Conservation (phyloP, 2,329 filamentous ascomycete species). For the Niveomyces coronatus region DNA sequence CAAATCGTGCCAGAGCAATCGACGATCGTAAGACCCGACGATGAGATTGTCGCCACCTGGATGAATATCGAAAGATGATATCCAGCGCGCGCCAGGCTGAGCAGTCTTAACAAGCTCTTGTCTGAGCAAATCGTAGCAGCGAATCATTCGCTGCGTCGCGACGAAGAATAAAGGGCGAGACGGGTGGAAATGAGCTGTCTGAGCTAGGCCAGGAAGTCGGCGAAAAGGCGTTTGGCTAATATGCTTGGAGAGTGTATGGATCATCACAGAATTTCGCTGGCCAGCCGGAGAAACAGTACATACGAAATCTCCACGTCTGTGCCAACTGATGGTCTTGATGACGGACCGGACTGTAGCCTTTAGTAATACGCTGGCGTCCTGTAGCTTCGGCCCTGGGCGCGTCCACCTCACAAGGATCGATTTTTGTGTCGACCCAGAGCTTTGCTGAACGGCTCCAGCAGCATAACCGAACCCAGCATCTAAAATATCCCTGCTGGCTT, state of each 20-base stretch:
- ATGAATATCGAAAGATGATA: constrained; percentile 88
- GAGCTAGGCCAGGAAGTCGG: constrained; percentile 60
- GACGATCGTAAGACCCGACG: constrained; percentile 87
- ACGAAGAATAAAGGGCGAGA: constrained; percentile 90
- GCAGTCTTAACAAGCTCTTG: constrained; percentile 89
- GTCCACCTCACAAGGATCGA: constrained; percentile 73
- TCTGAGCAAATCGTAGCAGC: constrained; percentile 84
- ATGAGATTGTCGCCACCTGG: constrained; percentile 89
- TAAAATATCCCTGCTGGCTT: constrained; percentile 63
- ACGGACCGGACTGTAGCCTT: constrained; percentile 69
- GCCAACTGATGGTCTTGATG: constrained; percentile 87
- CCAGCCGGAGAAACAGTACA: constrained; percentile 79
- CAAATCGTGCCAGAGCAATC: constrained; percentile 92
- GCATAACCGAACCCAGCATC: constrained; percentile 92
- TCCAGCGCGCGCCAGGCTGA: constrained; percentile 86
- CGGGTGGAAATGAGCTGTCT: constrained; percentile 91
- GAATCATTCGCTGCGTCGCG: constrained; percentile 85
- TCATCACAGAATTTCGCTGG: constrained; percentile 71
- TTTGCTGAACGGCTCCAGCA: constrained; percentile 51
- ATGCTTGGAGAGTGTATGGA: constrained; percentile 93
- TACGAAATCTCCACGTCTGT: constrained; percentile 88
- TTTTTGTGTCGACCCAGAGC: constrained; percentile 51
- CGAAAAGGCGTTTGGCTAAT: constrained; percentile 92
- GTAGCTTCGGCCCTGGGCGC: constrained; percentile 62
- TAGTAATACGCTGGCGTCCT: constrained; percentile 68